Evolutionary conservation across 768 basidiomycete species (phyloP), one percentile per base, ranked within the genome.

Genomic region (Leccinum boreale): DNA sequence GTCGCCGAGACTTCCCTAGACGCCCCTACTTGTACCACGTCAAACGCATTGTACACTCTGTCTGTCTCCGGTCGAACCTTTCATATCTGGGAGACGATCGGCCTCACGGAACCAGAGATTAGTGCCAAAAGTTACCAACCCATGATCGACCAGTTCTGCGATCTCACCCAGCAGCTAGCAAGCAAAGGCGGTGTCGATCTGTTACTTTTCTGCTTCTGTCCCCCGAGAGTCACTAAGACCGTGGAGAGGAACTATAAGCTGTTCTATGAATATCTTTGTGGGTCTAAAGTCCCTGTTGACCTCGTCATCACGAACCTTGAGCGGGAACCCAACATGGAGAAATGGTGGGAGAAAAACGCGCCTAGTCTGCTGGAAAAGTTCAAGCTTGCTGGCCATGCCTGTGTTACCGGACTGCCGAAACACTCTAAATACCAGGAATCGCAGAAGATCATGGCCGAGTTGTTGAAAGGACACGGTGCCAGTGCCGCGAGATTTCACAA

Each of bases 331-430:
- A 4, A 11, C n/a, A 44, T 44, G 42, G 42, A 44, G 42, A 1
- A 11, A 2, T 44, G 42, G 42, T 44, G 42, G 42, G 4, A 2
- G 4, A 44, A 4, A 21, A 44, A 44, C 19, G 4, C 1, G 42
- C 2, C 0, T 9, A 19, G 9, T 19, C 42, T 44, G n/a, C 9
- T 19, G 42, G 11, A n/a, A n/a, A n/a, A n/a, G n/a, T n/a, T 44
- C 42, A 44, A 2, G 19, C 10, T n/a, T 19, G 62, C 59, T 1
- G 71, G 62, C 5, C 73, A 75, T 29, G 75, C 75, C 19, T 75
- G 74, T 58, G 70, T 76, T n/a, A 75, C 75, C n/a, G 71, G 67
- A 1, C 56, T 70, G 12, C 62, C 61, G 17, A 54, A 53, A 28
- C 66, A 68, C 51, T 59, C 50, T 53, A 73, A 67, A 51, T 72